Evolutionary conservation across 208 protist genomes (phyloP), one percentile per base, ranked within the genome.

Genomic region (Trichomonas tenax): DNA sequence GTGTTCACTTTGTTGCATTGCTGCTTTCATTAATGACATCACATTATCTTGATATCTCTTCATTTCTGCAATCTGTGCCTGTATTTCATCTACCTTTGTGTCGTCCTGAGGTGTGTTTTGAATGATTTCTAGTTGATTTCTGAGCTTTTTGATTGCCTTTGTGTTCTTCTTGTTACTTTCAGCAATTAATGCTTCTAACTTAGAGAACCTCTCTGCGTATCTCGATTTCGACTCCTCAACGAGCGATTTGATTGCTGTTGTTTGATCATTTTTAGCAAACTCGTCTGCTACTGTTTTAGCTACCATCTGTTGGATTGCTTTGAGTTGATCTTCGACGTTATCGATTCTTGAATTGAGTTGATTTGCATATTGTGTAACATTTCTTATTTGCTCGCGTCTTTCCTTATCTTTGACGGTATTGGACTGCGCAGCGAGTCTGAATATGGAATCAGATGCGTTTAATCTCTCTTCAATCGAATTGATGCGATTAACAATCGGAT

Each of bases 371-470:
- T 34, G 6, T 26, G 45, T 21, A 51, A 93, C 17, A 10, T 34
- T 41, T 93, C 44, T 8, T 17, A 93, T 41, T 51, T 93, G 23
- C 17, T 93, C 86, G 10, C 86, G 44, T 93, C 86, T 48, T 51
- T 93, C 86, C 51, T 51, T 93, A 48, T 93, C 86, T 93, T 44
- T 93, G 4, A 38, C 31, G 14, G 86, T 38, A 36, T 93, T 93
- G 0, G 86, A 34, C 17, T 93, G 86, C 15, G 86, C 34, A 38
- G 86, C 86, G n/a, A 93, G 44, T 93, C 86, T 93, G 45, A 48
- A 93, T 48, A 93, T 93, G 9, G 86, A 93, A 93, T 93, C 86
- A 38, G 40, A 93, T 51, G 86, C 40, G 46, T 93, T 93, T 58
- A 93, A 38, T 8, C 86, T 0, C 51, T 93, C 86, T 93, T 93